These are phyloP conservation scores for Tolypocladium album DNA, from an alignment of 2,329 filamentous ascomycete genomes.

Conservation along the genomic window DNA sequence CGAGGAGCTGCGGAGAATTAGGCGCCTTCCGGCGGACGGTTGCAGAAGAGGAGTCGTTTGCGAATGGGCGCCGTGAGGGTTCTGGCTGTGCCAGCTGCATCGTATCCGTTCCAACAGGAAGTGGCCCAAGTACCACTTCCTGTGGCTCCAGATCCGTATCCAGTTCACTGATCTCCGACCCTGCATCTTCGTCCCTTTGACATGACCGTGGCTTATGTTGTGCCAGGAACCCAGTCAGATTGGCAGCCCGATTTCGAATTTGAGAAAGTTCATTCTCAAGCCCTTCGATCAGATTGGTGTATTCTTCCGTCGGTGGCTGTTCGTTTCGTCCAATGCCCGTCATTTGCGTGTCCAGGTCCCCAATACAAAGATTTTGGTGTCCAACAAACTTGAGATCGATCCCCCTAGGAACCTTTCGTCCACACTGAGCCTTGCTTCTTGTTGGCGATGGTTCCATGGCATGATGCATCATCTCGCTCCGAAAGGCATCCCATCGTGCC, in stretches of 20 bases:
- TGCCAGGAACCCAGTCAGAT: conserved; percentile 9
- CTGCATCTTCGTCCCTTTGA: conserved; percentile 6
- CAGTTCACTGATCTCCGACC: conserved; percentile 42
- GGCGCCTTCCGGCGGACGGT: too few species aligned
- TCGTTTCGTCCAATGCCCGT: conserved; percentile 12
- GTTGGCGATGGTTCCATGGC: conserved; percentile 8
- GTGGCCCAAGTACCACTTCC: conserved; percentile 3
- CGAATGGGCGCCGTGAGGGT: conserved; percentile 5
- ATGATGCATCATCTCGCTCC: conserved; percentile 33
- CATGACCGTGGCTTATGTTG: not conserved
- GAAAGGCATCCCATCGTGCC: conserved; percentile 63
- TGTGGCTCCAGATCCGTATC: conserved; percentile 30
- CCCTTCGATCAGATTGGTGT: conserved; percentile 28
- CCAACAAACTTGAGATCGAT: conserved; percentile 43
- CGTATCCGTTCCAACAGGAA: conserved; percentile 11
- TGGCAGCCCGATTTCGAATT: conserved; percentile 10
- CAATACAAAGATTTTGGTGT: conserved; percentile 37
- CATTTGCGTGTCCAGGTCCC: conserved; percentile 16
- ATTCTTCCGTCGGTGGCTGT: conserved; percentile 25
- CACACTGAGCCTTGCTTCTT: conserved; percentile 11
- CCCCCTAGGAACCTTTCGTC: conserved; percentile 20
- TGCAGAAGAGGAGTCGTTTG: not conserved
- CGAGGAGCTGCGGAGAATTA: not conserved
- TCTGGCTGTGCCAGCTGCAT: conserved; percentile 13
- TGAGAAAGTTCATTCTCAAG: conserved; percentile 30